A percentile compares a stretch with the other conserved stretches of the same genome.
These are phyloP conservation scores for Paracamarosporium sp. DNA, from an alignment of 2,329 filamentous ascomycete species.

Conservation along the genomic window DNA sequence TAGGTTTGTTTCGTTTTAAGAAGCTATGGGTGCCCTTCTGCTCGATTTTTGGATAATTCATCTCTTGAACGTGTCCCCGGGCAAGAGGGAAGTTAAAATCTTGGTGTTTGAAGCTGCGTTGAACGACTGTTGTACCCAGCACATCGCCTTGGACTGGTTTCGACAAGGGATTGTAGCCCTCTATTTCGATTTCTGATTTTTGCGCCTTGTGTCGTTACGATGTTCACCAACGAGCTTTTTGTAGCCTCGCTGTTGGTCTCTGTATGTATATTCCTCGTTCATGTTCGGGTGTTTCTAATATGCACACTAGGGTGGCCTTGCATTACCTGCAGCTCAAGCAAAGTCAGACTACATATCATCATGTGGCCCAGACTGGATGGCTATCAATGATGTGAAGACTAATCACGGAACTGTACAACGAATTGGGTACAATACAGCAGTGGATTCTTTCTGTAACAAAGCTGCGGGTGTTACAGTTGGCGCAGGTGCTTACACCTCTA, in stretches of 20 bases:
- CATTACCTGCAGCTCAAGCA: background rate
- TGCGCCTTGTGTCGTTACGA: background rate
- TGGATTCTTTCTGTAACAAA: slow-evolving; percentile 19
- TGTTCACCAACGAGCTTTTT: background rate
- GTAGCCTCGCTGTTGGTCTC: background rate
- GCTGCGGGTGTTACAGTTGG: slow-evolving; percentile 13
- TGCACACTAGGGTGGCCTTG: background rate
- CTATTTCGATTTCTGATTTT: background rate
- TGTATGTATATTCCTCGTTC: background rate
- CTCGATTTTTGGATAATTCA: background rate
- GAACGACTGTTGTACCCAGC: background rate
- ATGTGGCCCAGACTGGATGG: slow-evolving; percentile 15
- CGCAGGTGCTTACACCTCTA: slow-evolving; percentile 12
- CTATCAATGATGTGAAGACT: slow-evolving; percentile 14
- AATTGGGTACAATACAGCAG: slow-evolving; percentile 19
- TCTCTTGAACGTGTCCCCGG: background rate
- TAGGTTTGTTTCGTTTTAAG: background rate
- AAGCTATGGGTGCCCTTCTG: background rate
- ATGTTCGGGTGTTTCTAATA: background rate
- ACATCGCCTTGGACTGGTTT: background rate
- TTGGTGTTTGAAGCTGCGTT: background rate
- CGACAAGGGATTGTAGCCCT: background rate
- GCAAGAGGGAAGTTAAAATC: background rate
- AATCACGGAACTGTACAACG: slow-evolving; percentile 13
- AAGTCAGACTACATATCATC: slow-evolving; percentile 13